Base-by-base conservation (phyloP, 208 protist genomes). In the Leishmania tropica region DNA sequence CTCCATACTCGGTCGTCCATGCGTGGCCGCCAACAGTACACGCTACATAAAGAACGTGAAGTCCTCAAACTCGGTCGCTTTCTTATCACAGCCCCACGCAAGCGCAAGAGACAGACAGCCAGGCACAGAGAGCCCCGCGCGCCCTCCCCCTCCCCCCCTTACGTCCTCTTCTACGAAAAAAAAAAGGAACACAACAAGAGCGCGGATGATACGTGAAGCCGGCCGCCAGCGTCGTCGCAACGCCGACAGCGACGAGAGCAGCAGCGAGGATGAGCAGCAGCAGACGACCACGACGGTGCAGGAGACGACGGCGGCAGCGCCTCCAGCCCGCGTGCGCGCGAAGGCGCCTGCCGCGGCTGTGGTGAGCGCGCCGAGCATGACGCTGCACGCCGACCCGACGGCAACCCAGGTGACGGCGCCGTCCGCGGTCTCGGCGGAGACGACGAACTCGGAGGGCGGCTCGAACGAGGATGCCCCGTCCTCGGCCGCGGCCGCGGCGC, bases 161-260 rank as follows among this genome's bases (percentile, higher is more conserved):
- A 6, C 54, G 24, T 40, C 8, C 10, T 24, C 54, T 7, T 28
- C 21, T 31, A 71, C 56, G n/a, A 47, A 45, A 0, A 45, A 11
- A 71, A 6, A 70, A 28, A 65, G 8, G 47, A 0, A 42, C 47
- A 24, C 37, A 21, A 1, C 58, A 56, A 76, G 56, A 21, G 8
- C 4, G 42, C 11, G 3, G 31, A 40, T 81, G 82, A 53, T 42
- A 40, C 73, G 71, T 37, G 82, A 85, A n/a, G 79, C 72, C 15
- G 82, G 82, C 35, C 82, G 82, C 76, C 58, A 80, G 62, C 82
- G 80, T 47, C 86, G 78, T 51, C 75, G 76, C 68, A 80, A 81
- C 75, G 85, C 62, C 76, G 81, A 83, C 45, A 80, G 81, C 54
- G 79, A 81, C 24, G 85, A 85, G 56, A 85, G 75, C 76, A 79